Conservation (phyloP, 1,284 basidiomycete genomes). For the Prillingera fragicola region DNA sequence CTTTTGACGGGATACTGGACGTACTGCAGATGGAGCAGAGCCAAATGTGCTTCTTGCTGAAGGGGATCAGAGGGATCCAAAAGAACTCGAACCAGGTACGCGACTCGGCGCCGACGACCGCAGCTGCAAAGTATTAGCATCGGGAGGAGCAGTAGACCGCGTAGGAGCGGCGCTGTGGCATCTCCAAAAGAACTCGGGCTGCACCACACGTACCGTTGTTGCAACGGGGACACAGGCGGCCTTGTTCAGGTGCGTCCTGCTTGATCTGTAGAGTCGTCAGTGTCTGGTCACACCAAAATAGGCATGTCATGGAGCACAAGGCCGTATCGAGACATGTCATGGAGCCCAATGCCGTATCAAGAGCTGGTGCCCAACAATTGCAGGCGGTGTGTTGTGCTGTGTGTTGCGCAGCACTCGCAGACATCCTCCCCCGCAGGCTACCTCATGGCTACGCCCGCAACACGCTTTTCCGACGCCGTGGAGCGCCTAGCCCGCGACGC, state of each 20-base stretch:
- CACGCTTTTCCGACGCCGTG: too few species aligned
- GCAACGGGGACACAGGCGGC: constrained; percentile 39
- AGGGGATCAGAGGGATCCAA: constrained; percentile 44
- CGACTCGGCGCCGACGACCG: constrained; percentile 26
- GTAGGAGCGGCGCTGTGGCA: not conserved
- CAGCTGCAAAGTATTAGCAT: constrained; percentile 10
- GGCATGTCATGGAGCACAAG: too few species aligned
- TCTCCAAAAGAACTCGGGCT: not conserved
- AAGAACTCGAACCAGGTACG: constrained; percentile 44
- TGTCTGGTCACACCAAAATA: too few species aligned
- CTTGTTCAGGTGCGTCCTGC: constrained; percentile 30
- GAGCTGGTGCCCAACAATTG: too few species aligned
- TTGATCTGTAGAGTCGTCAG: constrained; percentile 22
- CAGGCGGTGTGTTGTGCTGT: too few species aligned
- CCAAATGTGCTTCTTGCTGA: constrained; percentile 37
- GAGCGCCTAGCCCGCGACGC: too few species aligned
- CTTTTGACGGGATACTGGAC: constrained; percentile 9
- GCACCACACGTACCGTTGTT: constrained; percentile 33
- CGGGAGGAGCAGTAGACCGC: too few species aligned
- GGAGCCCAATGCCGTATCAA: too few species aligned
- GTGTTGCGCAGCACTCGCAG: too few species aligned
- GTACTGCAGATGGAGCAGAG: constrained; percentile 41
- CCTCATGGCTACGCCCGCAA: too few species aligned
- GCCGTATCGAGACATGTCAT: too few species aligned
- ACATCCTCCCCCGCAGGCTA: too few species aligned